Evolutionary conservation across 106 monocot genomes (phyloP), one percentile per base, ranked within the genome.

Genomic region (Alisma plantagoaquatica): DNA sequence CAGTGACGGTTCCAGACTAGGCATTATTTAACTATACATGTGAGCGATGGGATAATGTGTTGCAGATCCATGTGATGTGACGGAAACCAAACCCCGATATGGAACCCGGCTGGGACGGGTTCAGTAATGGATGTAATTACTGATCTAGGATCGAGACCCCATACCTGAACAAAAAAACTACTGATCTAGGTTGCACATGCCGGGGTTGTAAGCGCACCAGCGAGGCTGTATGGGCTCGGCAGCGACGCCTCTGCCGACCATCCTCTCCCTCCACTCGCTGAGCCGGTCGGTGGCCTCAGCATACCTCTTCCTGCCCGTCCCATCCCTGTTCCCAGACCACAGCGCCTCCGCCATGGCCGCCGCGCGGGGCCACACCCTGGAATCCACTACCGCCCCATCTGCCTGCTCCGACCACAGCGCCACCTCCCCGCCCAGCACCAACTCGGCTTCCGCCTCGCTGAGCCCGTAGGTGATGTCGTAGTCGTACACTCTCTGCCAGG

Each of bases 331-430:
- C 19, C 88, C 88, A 11, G 80, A 84, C 94, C 94, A 94, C 68
- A 87, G 21, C 27, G 75, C 45, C 68, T 94, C 94, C 22, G 84
- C 94, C 73, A 82, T 73, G 10, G 94, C 94, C 29, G 94, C 50
- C 18, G 84, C 61, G 27, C 94, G 35, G 3, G 94, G 94, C 94
- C 94, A 94, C 19, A 94, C 12, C 74, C 56, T 56, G 30, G 45
- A 68, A 33, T 94, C 94, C 50, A 88, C 25, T 66, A 88, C 88
- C 57, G 57, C 60, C 48, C 32, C 65, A 25, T 94, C 94, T 46
- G 77, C 71, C 61, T 84, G 83, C 68, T 88, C 94, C 30, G 88
- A 84, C 94, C 88, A 96, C 64, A 96, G 54, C 55, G 81, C 94
- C 61, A 96, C 94, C 77, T 96, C 88, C 4, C 88, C 94, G 16